Evolutionary conservation across 257 asterid species (phyloP), one percentile per base, ranked within the genome.

Genomic region (Primulina tabacum): DNA sequence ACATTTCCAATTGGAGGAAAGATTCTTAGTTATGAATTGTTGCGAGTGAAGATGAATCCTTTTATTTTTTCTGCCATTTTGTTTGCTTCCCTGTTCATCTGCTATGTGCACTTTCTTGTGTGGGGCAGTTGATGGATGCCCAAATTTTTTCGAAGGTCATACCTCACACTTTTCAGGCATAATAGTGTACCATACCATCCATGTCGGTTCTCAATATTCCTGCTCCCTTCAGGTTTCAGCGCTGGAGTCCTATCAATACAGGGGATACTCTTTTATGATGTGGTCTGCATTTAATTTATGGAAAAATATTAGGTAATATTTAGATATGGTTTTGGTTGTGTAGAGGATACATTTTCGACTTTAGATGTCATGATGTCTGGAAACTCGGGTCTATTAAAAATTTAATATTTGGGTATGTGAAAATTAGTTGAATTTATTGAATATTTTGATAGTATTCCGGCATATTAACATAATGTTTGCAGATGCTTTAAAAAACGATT

Each of bases 241-340:
- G 91, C 4, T 89, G 99, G 99, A 89, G 97, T 82, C 92, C 96
- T 65, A 88, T 90, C 71, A 85, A 76, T 89, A 73, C 88, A 77
- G 97, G 97, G 89, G 73, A 73, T 37, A 70, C 59, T 11, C 65
- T 29, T 43, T 38, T 43, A 37, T 64, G 24, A 9, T 74, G 61
- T 17, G 8, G 56, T 64, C 47, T 72, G 66, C 50, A 56, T 21
- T 21, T 21, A 21, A 21, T 21, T 21, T 21, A 43, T 43, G 53
- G 6, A 43, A 12, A 43, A 12, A 43, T 11, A n/a, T 43, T 43
- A 43, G 6, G 53, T 43, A 43, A 37, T 43, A 12, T 43, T 9
- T 3, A 43, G n/a, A 43, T 43, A 12, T 43, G 53, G 5, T 43
- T 38, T 12, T 43, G 5, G n/a, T 43, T 43, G n/a, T 43, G 53